These are phyloP conservation scores for Besnoitia besnoiti DNA, from an alignment of 169 alveolate species.

Conservation along the genomic window DNA sequence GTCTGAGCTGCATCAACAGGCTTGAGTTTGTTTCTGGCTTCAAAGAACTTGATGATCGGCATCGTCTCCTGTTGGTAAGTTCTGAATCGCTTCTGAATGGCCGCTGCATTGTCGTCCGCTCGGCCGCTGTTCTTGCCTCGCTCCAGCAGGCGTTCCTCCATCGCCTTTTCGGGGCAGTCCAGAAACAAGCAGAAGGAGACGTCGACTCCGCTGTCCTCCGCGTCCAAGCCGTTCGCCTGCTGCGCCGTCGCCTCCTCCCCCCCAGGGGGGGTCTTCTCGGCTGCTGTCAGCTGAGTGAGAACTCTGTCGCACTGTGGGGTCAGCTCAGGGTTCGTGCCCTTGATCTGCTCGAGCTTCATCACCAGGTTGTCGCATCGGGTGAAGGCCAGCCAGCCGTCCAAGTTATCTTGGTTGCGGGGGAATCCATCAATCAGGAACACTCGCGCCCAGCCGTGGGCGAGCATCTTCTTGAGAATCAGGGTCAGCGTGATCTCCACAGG, in stretches of 20 bases:
- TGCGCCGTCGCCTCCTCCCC: neutral
- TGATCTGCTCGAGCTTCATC: neutral
- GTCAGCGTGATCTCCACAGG: slow-evolving; percentile 95
- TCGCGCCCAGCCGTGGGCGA: slow-evolving; percentile 88
- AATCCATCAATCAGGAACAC: slow-evolving; percentile 94
- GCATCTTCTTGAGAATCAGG: slow-evolving; percentile 89
- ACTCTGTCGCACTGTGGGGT: slow-evolving; percentile 7
- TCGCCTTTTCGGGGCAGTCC: slow-evolving; percentile 79
- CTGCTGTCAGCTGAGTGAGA: neutral
- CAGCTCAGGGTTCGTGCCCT: neutral
- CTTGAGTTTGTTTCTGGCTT: slow-evolving; percentile 67
- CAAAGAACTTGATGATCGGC: slow-evolving; percentile 85
- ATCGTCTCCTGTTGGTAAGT: slow-evolving; percentile 83
- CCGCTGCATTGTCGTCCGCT: slow-evolving; percentile 90
- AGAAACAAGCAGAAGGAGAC: slow-evolving; percentile 73
- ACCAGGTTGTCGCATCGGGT: slow-evolving; percentile 20
- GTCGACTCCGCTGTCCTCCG: slow-evolving; percentile 69
- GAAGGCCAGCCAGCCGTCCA: slow-evolving; percentile 84
- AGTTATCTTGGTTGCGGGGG: slow-evolving; percentile 93
- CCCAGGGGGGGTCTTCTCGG: neutral
- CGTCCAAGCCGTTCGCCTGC: neutral
- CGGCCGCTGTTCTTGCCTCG: slow-evolving; percentile 90
- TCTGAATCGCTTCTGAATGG: slow-evolving; percentile 85
- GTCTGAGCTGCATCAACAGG: slow-evolving; percentile 68
- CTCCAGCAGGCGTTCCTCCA: slow-evolving; percentile 79